Base-by-base conservation (phyloP, 1,284 basidiomycete genomes). In the Puccinia novopanici region DNA sequence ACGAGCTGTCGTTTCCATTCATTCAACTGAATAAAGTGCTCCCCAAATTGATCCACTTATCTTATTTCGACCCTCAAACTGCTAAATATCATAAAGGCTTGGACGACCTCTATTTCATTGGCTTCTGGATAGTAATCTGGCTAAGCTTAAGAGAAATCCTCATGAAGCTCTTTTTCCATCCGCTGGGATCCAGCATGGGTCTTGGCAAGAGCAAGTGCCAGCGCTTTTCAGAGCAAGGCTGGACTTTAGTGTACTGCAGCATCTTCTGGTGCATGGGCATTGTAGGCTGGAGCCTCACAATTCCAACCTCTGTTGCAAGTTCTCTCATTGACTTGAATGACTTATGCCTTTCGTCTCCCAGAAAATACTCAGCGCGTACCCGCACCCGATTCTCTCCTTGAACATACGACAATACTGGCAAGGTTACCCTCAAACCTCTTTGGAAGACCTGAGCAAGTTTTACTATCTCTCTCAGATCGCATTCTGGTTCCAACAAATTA, bases 401-500 rank as follows among this genome's bases (percentile, higher is more conserved):
- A 72, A 79, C 37, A 72, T 79, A 57, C 67, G 77, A 17, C 65
- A 81, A 71, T 81, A 76, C 55, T 81, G 80, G 80, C 45, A 57
- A 19, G 54, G 52, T 42, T 85, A 85, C 50, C 85, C 85, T 13
- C 77, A 83, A 34, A 82, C 82, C 40, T 83, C 75, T 0, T 82
- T 86, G 55, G 82, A 83, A 30, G 84, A 82, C 0, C 75, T 84
- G 19, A 82, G 81, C 50, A 85, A 85, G 71, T 83, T 84, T 61
- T 85, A 86, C 81, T 86, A 86, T 82, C 83, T 86, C 12, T 82
- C 83, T 34, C 84, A 85, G 65, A 83, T 82, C 24, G 85, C 84
- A 2, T 86, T 85, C 70, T 86, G 85, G 83, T 82, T 86, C 63
- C 85, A 86, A 71, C 85, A 85, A 82, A 80, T 85, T 22, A 82